Conservation (phyloP, 164 flowering plant genomes). For the Sedum album region DNA sequence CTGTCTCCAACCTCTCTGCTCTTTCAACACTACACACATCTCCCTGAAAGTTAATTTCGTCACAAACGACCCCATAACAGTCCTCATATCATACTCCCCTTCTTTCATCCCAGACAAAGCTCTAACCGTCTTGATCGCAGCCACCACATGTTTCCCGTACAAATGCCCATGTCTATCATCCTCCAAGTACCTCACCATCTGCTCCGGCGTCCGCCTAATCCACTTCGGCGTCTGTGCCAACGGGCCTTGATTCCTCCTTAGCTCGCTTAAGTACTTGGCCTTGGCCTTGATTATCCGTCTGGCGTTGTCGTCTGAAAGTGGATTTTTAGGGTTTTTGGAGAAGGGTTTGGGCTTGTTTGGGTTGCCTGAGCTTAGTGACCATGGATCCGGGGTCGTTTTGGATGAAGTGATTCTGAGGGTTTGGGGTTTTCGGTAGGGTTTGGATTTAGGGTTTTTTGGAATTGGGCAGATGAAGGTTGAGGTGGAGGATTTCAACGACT, state of each 20-base stretch:
- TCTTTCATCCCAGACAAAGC: slow-evolving; percentile 33
- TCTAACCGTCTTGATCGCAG: slow-evolving; percentile 64
- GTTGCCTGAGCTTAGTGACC: slow-evolving; percentile 67
- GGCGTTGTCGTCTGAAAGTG: slow-evolving; percentile 81
- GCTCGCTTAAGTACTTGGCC: slow-evolving; percentile 51
- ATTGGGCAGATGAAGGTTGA: neutral
- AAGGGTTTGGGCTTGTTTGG: slow-evolving; percentile 40
- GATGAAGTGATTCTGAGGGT: slow-evolving; percentile 13
- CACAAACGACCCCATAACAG: slow-evolving; percentile 69
- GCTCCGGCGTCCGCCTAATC: slow-evolving; percentile 91
- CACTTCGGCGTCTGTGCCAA: no score
- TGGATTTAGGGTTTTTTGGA: slow-evolving; percentile 2
- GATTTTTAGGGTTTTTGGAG: slow-evolving; percentile 44
- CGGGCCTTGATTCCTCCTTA: slow-evolving; percentile 68
- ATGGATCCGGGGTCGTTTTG: slow-evolving; percentile 55
- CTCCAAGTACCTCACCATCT: slow-evolving; percentile 69
- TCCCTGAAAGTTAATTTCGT: slow-evolving; percentile 66
- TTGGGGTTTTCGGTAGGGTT: neutral
- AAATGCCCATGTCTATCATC: slow-evolving; percentile 78
- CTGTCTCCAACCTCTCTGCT: slow-evolving; percentile 85
- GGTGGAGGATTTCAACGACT: neutral
- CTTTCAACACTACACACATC: slow-evolving; percentile 91
- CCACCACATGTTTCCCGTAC: slow-evolving; percentile 84
- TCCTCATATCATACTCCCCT: slow-evolving; percentile 65
- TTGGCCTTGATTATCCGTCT: slow-evolving; percentile 71